Evolutionary conservation across 345 rosid species (phyloP), one percentile per base, ranked within the genome.

Genomic region (Melaleuca quinquenervia): DNA sequence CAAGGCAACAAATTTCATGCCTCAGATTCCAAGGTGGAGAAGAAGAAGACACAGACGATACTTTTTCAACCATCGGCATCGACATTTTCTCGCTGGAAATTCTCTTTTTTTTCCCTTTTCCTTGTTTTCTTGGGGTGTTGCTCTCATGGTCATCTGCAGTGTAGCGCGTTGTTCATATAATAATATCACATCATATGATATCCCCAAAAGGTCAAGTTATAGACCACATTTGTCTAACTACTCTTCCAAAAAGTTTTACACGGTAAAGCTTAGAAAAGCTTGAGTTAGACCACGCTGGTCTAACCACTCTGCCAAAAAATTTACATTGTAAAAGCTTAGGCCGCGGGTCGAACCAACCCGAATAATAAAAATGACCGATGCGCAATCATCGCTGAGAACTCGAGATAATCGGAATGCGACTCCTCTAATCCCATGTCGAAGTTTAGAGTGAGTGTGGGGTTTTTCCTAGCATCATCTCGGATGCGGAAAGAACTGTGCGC

Each of bases 401-500:
- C 48, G 7, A 36, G 80, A 36, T 18, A 70, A 70, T 36, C 48
- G 36, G 80, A 70, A 70, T 36, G 80, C 9, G 26, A 70, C 48
- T 70, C 80, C 48, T 21, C 6, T 70, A 70, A 70, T 36, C 80
- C 48, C 86, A 27, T n/a, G 41, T 27, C 82, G 55, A 27, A 14
- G 49, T 29, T 20, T 55, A 13, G 56, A 50, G 70, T 13, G 32
- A 54, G 24, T 6, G 82, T 18, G 41, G 36, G 32, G 3, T 11
- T 74, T 49, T 51, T 88, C 52, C 90, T 88, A 88, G 75, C 48
- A 82, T 50, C 93, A 89, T 87, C 94, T 89, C 83, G 95, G 90
- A 74, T 89, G 91, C 18, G 92, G 93, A 89, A 92, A 94, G 92
- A 94, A 93, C 89, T 91, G 95, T 93, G 94, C 92, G 92, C 95